Conservation (phyloP, 768 basidiomycete species). For the Nevesoporus exiguus region DNA sequence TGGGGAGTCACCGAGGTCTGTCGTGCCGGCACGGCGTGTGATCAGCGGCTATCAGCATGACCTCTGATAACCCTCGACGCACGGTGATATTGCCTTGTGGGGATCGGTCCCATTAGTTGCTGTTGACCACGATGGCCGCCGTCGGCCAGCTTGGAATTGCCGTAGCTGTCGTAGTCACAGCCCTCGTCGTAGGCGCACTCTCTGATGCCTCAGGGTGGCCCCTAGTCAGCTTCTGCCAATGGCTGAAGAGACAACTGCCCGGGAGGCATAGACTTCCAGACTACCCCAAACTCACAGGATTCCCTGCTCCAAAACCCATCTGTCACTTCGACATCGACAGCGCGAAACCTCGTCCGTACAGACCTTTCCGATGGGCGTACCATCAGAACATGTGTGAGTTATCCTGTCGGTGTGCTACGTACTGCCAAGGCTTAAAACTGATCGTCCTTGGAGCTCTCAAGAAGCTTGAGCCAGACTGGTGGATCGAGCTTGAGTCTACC, state of each 20-base stretch:
- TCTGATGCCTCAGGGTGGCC: not conserved
- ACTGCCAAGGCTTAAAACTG: not conserved
- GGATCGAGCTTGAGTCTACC: slow-evolving; percentile 55
- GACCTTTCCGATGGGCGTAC: slow-evolving; percentile 55
- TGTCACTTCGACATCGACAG: slow-evolving; percentile 41
- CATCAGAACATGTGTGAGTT: slow-evolving; percentile 53
- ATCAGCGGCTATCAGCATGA: no score
- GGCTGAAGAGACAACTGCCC: slow-evolving; percentile 4
- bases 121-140: slow-evolving; percentile 8
- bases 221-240: not conserved
- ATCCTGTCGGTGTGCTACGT: not conserved
- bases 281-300: slow-evolving; percentile 43
- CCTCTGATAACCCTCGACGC: no score
- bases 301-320: slow-evolving; percentile 42
- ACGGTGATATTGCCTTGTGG: not conserved
- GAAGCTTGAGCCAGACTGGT: slow-evolving; percentile 50
- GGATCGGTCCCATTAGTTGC: not conserved
- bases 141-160: not conserved
- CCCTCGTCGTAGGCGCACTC: slow-evolving; percentile 4
- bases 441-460: slow-evolving; percentile 35
- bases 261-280: slow-evolving; percentile 27
- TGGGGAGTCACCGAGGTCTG: no score
- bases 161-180: not conserved
- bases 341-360: slow-evolving; percentile 48
- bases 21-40: no score